Evolutionary conservation across 1,139 yeast species (phyloP), one percentile per base, ranked within the genome.

Genomic region (Saccharomycopsis phalli): DNA sequence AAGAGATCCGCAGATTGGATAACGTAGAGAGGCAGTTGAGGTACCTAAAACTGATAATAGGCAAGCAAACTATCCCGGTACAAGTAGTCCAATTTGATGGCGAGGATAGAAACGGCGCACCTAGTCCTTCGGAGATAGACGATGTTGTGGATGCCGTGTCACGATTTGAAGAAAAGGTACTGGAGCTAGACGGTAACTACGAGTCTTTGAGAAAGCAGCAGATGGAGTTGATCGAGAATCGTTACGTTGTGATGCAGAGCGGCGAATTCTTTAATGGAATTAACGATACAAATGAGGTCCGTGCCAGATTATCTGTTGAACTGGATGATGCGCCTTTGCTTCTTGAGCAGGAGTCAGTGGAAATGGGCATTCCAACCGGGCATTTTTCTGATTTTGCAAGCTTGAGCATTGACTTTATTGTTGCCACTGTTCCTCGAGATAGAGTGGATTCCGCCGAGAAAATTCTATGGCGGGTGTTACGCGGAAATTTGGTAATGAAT

Each of bases 391-490:
- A 34, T 2, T 43, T 43, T 17, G 17, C 34, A 13, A 34, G 40
- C 3, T n/a, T 36, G 18, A 33, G 33, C 36, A 53, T 64, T 53
- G 56, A 54, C 36, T 76, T 74, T 47, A 68, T 81, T 38, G 65
- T 80, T 25, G 98, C 98, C 51, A 84, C 86, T 7, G 81, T 93
- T 38, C 74, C 76, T 47, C 73, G 93, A 45, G 73, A 71, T 20
- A 82, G 82, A 55, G 76, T 81, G 40, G 66, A 68, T 36, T 69
- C 82, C 3, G 65, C 91, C 51, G 94, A 87, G 57, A 83, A 86
- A 52, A 86, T 93, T 41, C 68, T 93, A 49, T 91, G 97, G 97
- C 74, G 98, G 62, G 78, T 79, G 2, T 69, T 91, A 51, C 77
- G 96, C 60, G 96, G 98, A 57, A 88, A 88, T 59, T 65, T 91